Evolutionary conservation across 345 rosid genomes (phyloP), one percentile per base, ranked within the genome.

Genomic region (Dimocarpus longan): DNA sequence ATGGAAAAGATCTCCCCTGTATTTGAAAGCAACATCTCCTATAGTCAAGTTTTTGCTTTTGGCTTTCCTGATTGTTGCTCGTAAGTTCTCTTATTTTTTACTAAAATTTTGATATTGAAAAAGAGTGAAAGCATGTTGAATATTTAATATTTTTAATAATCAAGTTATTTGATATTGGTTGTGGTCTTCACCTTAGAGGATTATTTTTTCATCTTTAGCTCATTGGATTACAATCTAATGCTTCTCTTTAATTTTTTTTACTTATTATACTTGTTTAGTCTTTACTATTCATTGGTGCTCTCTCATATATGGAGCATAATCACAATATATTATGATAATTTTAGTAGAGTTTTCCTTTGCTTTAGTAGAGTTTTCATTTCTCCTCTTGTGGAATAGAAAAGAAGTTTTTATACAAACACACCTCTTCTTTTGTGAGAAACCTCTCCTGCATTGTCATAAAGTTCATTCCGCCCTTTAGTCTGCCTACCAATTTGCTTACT

Each of bases 91-190:
- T 32, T 32, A 32, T 32, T 32, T 32, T 32, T 32, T 32, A 32
- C 37, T 32, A 32, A 32, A 32, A 32, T 32, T 32, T 32, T 32
- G 37, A 32, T 32, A 32, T 32, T 32, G 37, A 32, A 32, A 32
- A 32, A 32, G 2, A 32, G 37, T 32, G 37, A 32, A 32, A 32
- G 4, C 37, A 32, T 32, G 37, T 32, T 32, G 37, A 32, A 32
- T 32, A 32, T 32, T 32, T 32, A 32, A 32, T 32, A 32, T 32
- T 32, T 32, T 1, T 32, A 32, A 32, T 32, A 32, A 2, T 32
- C 37, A 32, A 32, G 37, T 32, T 32, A 32, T 32, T 32, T 32
- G 37, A 32, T 32, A 32, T 92, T 59, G 26, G 74, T 76, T 40
- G 1, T 26, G 10, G 56, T 65, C 68, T 16, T 24, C 24, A 68